A percentile compares a stretch with the other conserved stretches of the same genome.
phyloP scores from a whole-genome alignment of 2,329 filamentous ascomycete genomes.

The Elsinoe fawcettii region DNA sequence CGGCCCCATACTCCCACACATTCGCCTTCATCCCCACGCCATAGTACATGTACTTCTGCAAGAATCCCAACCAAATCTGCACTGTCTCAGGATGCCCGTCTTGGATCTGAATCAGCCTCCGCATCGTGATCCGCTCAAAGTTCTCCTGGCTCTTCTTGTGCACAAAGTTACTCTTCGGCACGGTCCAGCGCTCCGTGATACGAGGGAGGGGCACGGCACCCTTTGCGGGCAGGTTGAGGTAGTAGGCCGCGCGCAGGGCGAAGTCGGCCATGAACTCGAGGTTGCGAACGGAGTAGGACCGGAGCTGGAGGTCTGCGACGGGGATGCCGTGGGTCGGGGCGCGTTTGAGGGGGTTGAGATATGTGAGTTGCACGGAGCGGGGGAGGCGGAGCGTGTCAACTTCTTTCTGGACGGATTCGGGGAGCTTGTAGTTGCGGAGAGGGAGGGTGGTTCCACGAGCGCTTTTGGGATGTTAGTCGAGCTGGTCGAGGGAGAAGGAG shows the following conservation, averaged over 20 bases:
- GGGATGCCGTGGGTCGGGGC: conserved; percentile 68
- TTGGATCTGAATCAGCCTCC: conserved; percentile 82
- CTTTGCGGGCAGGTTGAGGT: conserved; percentile 74
- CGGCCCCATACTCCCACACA: conserved; percentile 74
- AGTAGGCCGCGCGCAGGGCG: conserved; percentile 88
- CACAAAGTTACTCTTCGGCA: conserved; percentile 80
- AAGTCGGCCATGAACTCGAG: conserved; percentile 95
- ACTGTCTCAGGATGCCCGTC: conserved; percentile 86
- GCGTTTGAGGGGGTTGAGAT: conserved; percentile 75
- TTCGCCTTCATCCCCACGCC: conserved; percentile 99
- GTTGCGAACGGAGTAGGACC: conserved; percentile 82
- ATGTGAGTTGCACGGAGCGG: conserved; percentile 74
- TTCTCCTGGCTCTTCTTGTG: conserved; percentile 98
- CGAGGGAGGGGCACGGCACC: conserved; percentile 81
- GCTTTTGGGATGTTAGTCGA: conserved; percentile 21
- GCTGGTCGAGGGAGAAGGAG: background rate
- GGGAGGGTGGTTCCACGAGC: conserved; percentile 19
- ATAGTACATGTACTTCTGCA: conserved; percentile 86
- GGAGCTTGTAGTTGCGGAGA: conserved; percentile 18
- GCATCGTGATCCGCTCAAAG: conserved; percentile 82
- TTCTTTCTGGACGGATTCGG: conserved; percentile 21
- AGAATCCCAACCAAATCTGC: conserved; percentile 83
- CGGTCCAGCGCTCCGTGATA: conserved; percentile 89
- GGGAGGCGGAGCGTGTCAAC: conserved; percentile 53
- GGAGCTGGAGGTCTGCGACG: conserved; percentile 82